Evolutionary conservation across 805 yeast genomes (phyloP), one percentile per base, ranked within the genome.

Genomic region (Ogataea trehaloabstinens): DNA sequence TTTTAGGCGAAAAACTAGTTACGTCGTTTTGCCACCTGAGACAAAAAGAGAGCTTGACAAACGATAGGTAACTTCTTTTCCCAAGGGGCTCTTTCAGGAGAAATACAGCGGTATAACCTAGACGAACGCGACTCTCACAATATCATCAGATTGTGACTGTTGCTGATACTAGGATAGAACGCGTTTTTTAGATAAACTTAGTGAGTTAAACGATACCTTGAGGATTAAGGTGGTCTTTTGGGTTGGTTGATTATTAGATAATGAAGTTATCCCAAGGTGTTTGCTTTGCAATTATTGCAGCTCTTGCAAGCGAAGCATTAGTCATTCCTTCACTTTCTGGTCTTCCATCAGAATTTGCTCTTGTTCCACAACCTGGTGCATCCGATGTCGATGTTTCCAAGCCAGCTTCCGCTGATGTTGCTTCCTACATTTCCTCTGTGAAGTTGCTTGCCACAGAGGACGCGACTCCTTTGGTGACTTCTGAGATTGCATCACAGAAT

Each of bases 271-370:
- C 43, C 24, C 45, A 49, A 34, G 47, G 62, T 25, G 56, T 55
- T 33, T 58, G 57, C 11, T 34, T 52, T 5, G 44, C 61, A 28
- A 42, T 59, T 42, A 22, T 58, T 25, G 44, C 55, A 12, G 46
- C 63, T 10, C 37, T 59, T 43, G 49, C 59, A 13, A 73, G 76
- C 20, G 59, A 66, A 41, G 76, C 77, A n/a, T 67, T 82, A 56
- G 82, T 82, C 42, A 77, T 83, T 48, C 91, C 91, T 5, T 27
- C 40, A 10, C 46, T 56, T 21, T 48, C 49, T 20, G 43, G 48
- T 37, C 20, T 42, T 18, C 56, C 60, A 13, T 18, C 42, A 11
- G 44, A 46, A 25, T 41, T 49, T 21, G 34, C 44, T 31, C 36
- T 55, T 15, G 45, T 39, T 12, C 28, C 36, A n/a, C 27, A 40